Evolutionary conservation across 108 stramenopile genomes (phyloP).

Genomic region (Pseudonitzschia pungens): DNA sequence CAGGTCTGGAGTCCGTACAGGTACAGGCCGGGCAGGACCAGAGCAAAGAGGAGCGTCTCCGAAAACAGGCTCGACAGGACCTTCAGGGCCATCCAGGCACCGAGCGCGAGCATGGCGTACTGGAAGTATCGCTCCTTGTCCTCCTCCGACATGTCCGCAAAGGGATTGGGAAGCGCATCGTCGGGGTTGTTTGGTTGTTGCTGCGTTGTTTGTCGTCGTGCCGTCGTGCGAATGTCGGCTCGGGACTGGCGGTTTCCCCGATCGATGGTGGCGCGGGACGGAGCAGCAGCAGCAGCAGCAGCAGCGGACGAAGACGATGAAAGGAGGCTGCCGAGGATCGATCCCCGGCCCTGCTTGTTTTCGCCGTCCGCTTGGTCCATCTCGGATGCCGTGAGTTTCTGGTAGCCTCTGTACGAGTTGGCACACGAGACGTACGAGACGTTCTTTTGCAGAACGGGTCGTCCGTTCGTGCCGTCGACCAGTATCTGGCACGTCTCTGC

Average conservation of each 20-base stretch:
- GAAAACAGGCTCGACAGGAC: slow-evolving; percentile 1
- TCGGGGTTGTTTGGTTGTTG: not conserved
- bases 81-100: not conserved
- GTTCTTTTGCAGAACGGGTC: slow-evolving; percentile 14
- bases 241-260: not conserved
- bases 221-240: not conserved
- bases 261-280: not conserved
- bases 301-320: not conserved
- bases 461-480: slow-evolving; percentile 17
- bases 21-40: slow-evolving; percentile 47
- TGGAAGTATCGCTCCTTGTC: slow-evolving; percentile 11
- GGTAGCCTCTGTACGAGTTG: slow-evolving; percentile 3
- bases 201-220: too few species aligned
- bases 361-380: too few species aligned
- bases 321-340: not conserved
- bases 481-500: slow-evolving; percentile 29
- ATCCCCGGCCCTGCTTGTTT: not conserved
- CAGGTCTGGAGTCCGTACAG: slow-evolving; percentile 56
- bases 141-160: slow-evolving; percentile 15
- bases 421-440: not conserved
- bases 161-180: not conserved
- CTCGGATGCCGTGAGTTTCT: not conserved
- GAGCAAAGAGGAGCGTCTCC: not conserved
- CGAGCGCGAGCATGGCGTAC: slow-evolving; percentile 13
- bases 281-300: not conserved